These are phyloP conservation scores for Kitagawia praeruptora DNA, from an alignment of 129 eudicot genomes.

Conservation along the genomic window DNA sequence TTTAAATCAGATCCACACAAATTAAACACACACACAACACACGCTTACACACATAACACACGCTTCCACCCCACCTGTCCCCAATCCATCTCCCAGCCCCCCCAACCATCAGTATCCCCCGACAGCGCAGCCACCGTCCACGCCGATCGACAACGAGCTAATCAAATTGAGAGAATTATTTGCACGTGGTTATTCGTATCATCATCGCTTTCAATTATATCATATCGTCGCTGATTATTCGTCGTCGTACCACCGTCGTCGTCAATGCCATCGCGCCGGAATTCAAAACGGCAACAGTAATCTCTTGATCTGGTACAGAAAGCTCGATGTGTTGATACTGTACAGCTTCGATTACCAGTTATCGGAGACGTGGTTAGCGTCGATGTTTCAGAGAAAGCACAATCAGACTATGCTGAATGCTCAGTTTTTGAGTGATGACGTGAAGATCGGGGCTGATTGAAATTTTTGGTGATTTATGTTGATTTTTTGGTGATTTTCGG, in stretches of 20 bases:
- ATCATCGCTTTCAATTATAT: background rate
- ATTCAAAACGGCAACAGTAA: background rate
- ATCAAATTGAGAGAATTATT: background rate
- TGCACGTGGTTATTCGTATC: background rate
- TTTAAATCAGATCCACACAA: no score
- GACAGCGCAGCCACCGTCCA: background rate
- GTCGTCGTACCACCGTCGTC: background rate
- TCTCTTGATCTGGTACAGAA: background rate
- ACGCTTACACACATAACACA: no score
- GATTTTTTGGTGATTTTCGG: no score
- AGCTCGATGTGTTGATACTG: background rate
- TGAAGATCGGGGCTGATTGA: no score
- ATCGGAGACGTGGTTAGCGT: background rate
- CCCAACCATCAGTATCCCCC: background rate
- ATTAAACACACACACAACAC: no score
- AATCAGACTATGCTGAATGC: background rate
- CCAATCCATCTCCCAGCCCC: no score
- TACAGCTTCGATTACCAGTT: background rate
- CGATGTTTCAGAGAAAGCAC: background rate
- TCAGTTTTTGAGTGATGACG: background rate
- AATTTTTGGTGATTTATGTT: no score
- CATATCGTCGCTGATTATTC: background rate
- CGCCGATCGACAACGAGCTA: background rate
- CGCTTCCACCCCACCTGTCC: no score
- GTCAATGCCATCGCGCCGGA: background rate